Percentiles rank a stretch among this genome's conserved stretches.
Conservation (phyloP, 129 eudicot genomes). For the Rutidosis leptorrhynchoides region DNA sequence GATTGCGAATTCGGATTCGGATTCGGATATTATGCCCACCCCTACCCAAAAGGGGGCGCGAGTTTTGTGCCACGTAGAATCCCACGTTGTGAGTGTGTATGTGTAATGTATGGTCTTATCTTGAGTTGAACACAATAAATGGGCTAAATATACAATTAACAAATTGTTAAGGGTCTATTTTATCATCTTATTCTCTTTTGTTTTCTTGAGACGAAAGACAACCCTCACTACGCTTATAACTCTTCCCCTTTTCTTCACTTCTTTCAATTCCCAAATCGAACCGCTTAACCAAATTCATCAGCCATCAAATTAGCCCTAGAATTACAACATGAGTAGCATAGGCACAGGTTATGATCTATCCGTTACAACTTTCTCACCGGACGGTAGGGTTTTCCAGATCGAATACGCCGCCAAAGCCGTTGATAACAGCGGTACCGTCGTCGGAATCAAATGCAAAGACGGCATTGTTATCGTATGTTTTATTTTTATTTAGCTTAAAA, state of each 20-base stretch:
- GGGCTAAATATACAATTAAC: slow-evolving; percentile 9
- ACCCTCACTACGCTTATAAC: slow-evolving; percentile 21
- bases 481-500: neutral
- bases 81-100: no score
- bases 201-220: slow-evolving; percentile 39
- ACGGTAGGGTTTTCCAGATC: slow-evolving; percentile 99
- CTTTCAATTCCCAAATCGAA: slow-evolving; percentile 15
- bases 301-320: slow-evolving; percentile 4
- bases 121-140: no score
- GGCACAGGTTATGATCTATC: slow-evolving; percentile 98
- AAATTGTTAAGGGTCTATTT: slow-evolving; percentile 24
- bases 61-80: no score
- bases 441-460: slow-evolving; percentile 94
- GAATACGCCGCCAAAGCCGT: slow-evolving; percentile 99
- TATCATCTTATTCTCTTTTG: slow-evolving; percentile 10
- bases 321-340: slow-evolving; percentile 74
- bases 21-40: no score
- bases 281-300: neutral
- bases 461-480: slow-evolving; percentile 75
- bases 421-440: slow-evolving; percentile 96
- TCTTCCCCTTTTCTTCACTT: slow-evolving; percentile 14
- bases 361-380: slow-evolving; percentile 97
- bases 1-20: no score
- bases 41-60: no score
- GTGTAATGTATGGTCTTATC: no score